These are phyloP conservation scores for Puccinia hordei DNA, from an alignment of 1,284 basidiomycete genomes.

Conservation along the genomic window DNA sequence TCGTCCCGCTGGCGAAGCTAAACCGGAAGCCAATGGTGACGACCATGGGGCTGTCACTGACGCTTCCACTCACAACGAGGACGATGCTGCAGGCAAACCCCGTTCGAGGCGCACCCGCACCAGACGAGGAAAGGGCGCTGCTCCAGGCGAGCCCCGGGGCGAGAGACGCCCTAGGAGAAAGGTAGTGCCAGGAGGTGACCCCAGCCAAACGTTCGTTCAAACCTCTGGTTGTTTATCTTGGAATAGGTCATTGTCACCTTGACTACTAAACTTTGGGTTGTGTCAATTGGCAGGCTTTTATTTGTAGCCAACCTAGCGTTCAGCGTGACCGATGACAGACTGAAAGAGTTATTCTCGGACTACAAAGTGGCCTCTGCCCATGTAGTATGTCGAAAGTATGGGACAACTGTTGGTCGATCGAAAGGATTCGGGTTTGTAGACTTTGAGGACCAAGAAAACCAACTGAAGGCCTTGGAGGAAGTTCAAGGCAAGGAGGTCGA, in stretches of 20 bases:
- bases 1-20: conserved; percentile 73
- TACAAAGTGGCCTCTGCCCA: conserved; percentile 79
- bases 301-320: conserved; percentile 96
- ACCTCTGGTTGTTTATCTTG: background rate
- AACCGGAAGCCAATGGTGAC: conserved; percentile 66
- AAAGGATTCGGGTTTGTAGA: conserved; percentile 95
- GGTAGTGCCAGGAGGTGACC: conserved; percentile 33
- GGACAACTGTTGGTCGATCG: conserved; percentile 71
- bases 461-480: conserved; percentile 76
- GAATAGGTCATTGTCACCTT: background rate
- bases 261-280: background rate
- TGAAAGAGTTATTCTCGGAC: conserved; percentile 75
- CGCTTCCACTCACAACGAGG: conserved; percentile 20
- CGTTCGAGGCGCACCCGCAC: conserved; percentile 9
- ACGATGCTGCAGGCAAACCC: background rate
- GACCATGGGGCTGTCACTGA: conserved; percentile 58
- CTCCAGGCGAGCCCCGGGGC: background rate
- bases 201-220: conserved; percentile 34
- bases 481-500: conserved; percentile 76
- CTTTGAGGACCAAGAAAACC: conserved; percentile 77
- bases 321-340: conserved; percentile 76
- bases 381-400: conserved; percentile 79
- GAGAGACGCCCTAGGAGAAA: conserved; percentile 27
- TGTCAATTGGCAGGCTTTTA: conserved; percentile 64
- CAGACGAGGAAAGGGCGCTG: background rate